Base-by-base conservation (phyloP, 1,284 basidiomycete genomes). In the Rhodotorula sp. region DNA sequence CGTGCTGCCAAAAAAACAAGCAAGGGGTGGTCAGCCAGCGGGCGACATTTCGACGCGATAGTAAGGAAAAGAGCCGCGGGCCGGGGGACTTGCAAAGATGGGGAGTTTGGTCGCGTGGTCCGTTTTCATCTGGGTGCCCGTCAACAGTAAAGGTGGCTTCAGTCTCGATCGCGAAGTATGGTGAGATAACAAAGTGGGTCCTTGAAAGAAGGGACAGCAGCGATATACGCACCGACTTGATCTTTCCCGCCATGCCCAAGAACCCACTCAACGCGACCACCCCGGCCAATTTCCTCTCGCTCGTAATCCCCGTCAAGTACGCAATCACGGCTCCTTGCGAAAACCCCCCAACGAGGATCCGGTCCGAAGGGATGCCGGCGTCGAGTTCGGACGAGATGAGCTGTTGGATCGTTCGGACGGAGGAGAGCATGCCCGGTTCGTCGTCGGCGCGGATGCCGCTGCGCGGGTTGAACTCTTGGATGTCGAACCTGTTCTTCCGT, bases 311-410 rank as follows among this genome's bases (percentile, higher is more conserved):
- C 5, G 87, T 87, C 64, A 93, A 81, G 48, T 93, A 83, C 8
- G 23, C 5, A 28, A 60, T 31, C 15, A 57, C 63, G 28, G 38
- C 55, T 15, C 63, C 93, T 81, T 95, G 93, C 70, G 88, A 90
- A 83, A 95, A 97, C 2, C 94, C 93, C 48, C 91, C 92, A 43
- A 95, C 70, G n/a, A 67, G 48, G 19, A 67, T 56, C 18, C 60
- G 49, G 15, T 62, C 60, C 45, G 34, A 85, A 84, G 38, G 88
- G 82, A 10, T 87, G 38, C 91, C 92, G 21, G 84, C 83, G 67
- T 88, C 87, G 48, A 93, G 83, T 80, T 95, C 93, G 6, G 85
- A 84, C 21, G 86, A 84, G 78, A 97, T 88, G 72, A 95, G 83
- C 68, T 85, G 81, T 78, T 89, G 88, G 76, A 95, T 84, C 28